Percentiles rank a stretch among this genome's conserved stretches.
Conservation (phyloP, 2,329 filamentous ascomycete genomes). For the Cryoendolithus antarcticus region DNA sequence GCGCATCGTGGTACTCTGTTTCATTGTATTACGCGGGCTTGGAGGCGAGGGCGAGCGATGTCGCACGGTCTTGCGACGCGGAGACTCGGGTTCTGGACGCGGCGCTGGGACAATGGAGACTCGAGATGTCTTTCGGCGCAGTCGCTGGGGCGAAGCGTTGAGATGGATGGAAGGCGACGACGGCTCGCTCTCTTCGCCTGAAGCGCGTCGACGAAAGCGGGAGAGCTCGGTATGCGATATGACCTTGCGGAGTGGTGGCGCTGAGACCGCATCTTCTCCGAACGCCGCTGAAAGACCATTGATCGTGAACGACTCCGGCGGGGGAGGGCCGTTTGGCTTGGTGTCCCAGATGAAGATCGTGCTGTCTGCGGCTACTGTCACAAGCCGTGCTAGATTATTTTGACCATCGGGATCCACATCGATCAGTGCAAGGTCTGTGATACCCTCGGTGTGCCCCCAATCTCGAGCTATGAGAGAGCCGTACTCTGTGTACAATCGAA, state of each 20-base stretch:
- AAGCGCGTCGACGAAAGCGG: conserved; percentile 49
- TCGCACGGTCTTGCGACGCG: conserved; percentile 15
- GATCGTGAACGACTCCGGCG: conserved; percentile 2
- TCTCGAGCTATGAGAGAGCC: conserved; percentile 74
- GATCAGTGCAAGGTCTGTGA: conserved; percentile 70
- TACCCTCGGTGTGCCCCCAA: conserved; percentile 89
- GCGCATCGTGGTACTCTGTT: conserved; percentile 13
- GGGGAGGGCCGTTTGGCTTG: conserved; percentile 1
- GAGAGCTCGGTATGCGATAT: conserved; percentile 78
- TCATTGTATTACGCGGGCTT: conserved; percentile 19
- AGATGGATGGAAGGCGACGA: conserved; percentile 26
- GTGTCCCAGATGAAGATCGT: conserved; percentile 38
- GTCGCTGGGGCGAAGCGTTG: conserved; percentile 36
- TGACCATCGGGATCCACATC: conserved; percentile 8
- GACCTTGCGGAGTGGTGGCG: conserved; percentile 70
- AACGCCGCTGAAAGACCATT: too few species aligned
- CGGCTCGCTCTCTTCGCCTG: conserved; percentile 11
- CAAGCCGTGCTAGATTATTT: conserved; percentile 31
- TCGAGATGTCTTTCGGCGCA: conserved; percentile 45
- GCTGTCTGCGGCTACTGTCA: conserved; percentile 38
- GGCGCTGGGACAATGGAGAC: conserved; percentile 35
- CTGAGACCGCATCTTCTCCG: conserved; percentile 15
- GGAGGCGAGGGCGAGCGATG: conserved; percentile 32
- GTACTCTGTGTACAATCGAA: conserved; percentile 75
- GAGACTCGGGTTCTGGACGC: conserved; percentile 28